Percentiles rank a stretch among this genome's conserved stretches.
These are phyloP conservation scores for Dactylellina haptotyla DNA, from an alignment of 2,329 filamentous ascomycete species.

Conservation along the genomic window DNA sequence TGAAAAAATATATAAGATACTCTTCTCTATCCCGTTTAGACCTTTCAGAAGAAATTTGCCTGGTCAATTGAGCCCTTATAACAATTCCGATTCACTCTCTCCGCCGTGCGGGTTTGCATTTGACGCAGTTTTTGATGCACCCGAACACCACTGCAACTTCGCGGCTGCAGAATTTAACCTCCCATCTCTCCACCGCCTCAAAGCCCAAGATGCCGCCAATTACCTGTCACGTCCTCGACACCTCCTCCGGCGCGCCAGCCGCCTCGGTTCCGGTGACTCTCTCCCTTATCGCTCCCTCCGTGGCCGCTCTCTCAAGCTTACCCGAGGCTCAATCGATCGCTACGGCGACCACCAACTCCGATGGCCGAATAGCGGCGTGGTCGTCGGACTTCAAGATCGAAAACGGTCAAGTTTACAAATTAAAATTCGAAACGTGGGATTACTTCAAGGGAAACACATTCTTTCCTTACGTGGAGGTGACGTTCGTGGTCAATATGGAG, in stretches of 20 bases:
- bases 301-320: constrained; percentile 58
- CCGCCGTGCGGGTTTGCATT: too few species aligned
- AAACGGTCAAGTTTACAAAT: constrained; percentile 69
- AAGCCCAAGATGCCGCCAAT: constrained; percentile 66
- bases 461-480: constrained; percentile 69
- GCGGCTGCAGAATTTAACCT: constrained; percentile 52
- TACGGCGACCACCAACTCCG: constrained; percentile 76
- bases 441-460: constrained; percentile 75
- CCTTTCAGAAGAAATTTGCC: neutral
- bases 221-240: constrained; percentile 89
- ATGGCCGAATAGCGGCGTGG: constrained; percentile 79
- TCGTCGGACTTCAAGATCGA: constrained; percentile 69
- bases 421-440: constrained; percentile 76
- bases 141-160: constrained; percentile 54
- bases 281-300: constrained; percentile 56
- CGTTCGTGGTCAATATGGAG: constrained; percentile 65
- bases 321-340: constrained; percentile 62
- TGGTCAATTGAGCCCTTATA: too few species aligned
- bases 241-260: constrained; percentile 76
- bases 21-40: neutral
- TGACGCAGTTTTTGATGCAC: constrained; percentile 29
- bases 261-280: constrained; percentile 74
- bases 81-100: too few species aligned
- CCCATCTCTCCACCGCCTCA: constrained; percentile 46
- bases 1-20: neutral